Evolutionary conservation across 2,329 filamentous ascomycete genomes (phyloP), one percentile per base, ranked within the genome.

Genomic region (Eutypella sp.): DNA sequence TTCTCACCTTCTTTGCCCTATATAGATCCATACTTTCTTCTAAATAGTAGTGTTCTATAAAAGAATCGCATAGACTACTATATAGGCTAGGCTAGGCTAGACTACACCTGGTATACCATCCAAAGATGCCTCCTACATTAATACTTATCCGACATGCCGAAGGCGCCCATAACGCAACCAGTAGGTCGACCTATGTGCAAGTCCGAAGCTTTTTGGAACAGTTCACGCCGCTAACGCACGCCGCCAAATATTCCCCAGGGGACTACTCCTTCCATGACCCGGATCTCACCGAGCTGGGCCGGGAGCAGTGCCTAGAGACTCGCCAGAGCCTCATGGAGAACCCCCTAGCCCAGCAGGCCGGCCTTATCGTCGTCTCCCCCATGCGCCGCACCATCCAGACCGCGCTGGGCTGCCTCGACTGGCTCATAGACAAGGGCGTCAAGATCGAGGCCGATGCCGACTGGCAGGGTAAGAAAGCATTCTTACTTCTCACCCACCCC

Each of bases 81-180:
- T 13, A 29, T 29, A 29, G n/a, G n/a, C n/a, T 39, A 4, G 16
- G 38, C 40, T 3, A 16, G 41, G 34, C 8, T 6, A 42, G 15
- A 11, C 19, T 20, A 5, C 29, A 15, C 10, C 11, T 23, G 13
- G 23, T n/a, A 15, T 25, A 31, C 18, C 24, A 39, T 75, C 72
- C 81, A 68, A 54, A 29, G 18, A 80, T 81, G 77, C 59, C 76
- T 42, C 76, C 76, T 1, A 78, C 70, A 0, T 57, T 96, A 48
- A 87, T 97, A 55, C 74, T 97, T 59, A 84, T 96, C 59, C 87
- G 92, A 56, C 92, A 97, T 75, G 92, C 88, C 15, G 88, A 97
- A 66, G 78, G 73, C 8, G 58, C 71, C n/a, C 78, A 81, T 60
- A 81, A 81, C 48, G 65, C 68, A 13, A 58, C 66, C 41, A 62